phyloP scores from a whole-genome alignment of 2,329 filamentous ascomycete genomes.

The Verticillium nubilum region DNA sequence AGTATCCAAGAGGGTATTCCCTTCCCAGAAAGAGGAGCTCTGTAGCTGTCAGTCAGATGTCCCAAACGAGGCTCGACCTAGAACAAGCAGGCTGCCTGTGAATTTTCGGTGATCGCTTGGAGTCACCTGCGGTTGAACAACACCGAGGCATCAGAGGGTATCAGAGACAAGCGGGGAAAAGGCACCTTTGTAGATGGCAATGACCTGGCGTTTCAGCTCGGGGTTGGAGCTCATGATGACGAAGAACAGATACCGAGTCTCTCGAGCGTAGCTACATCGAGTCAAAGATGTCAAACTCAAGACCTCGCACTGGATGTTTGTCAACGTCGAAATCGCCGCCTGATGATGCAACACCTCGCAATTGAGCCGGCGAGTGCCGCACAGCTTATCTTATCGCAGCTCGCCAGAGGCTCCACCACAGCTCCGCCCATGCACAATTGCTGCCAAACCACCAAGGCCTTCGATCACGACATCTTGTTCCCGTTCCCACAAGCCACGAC shows the following conservation, averaged over 20 bases:
- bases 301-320: no score
- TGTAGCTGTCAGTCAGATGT: constrained; percentile 34
- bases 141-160: no score
- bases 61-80: no score
- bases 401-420: neutral
- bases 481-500: neutral
- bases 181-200: constrained; percentile 81
- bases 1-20: constrained; percentile 78
- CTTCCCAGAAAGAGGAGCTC: constrained; percentile 80
- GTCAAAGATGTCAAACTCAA: no score
- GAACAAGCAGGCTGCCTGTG: neutral
- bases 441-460: neutral
- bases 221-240: constrained; percentile 12
- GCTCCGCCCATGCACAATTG: neutral
- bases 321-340: neutral
- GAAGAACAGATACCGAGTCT: neutral
- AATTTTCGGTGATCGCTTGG: no score
- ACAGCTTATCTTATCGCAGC: neutral
- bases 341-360: neutral
- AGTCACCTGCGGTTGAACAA: no score
- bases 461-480: neutral
- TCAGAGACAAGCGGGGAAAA: neutral
- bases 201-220: constrained; percentile 69
- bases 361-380: neutral
- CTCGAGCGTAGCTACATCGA: neutral